Percentiles rank a stretch among this genome's conserved stretches.
These are phyloP conservation scores for Lichtheimia ornata DNA, from an alignment of 371 early-diverging fungal species.

Conservation along the genomic window DNA sequence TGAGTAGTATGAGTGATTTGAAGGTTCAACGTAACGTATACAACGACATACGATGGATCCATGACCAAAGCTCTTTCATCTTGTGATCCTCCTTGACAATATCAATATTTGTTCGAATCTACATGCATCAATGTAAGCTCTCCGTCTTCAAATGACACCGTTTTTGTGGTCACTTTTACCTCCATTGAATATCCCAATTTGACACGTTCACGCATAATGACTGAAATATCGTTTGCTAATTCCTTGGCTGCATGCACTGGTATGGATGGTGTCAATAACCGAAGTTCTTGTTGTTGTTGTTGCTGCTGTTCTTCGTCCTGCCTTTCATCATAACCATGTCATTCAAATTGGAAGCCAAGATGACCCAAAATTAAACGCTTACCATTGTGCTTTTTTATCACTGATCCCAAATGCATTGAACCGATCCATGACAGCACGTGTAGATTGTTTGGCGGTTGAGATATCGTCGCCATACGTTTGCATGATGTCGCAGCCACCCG, in stretches of 20 bases:
- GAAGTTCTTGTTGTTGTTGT: not conserved
- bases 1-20: no score
- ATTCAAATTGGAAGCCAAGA: not conserved
- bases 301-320: not conserved
- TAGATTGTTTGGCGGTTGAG: not conserved
- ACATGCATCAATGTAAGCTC: slow-evolving; percentile 1
- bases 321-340: not conserved
- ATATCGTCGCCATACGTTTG: slow-evolving; percentile 14
- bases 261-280: not conserved
- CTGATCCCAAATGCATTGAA: not conserved
- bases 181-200: slow-evolving; percentile 76
- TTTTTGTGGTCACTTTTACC: slow-evolving; percentile 34
- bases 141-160: slow-evolving; percentile 8
- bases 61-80: slow-evolving; percentile 71
- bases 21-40: not conserved
- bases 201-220: slow-evolving; percentile 75
- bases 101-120: slow-evolving; percentile 43
- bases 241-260: not conserved
- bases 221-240: slow-evolving; percentile 72
- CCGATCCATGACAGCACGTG: not conserved
- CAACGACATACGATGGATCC: slow-evolving; percentile 63
- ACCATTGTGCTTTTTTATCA: not conserved
- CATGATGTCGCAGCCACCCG: slow-evolving; percentile 44
- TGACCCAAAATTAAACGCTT: not conserved
- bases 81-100: slow-evolving; percentile 41